Evolutionary conservation across 1,284 basidiomycete genomes (phyloP), one percentile per base, ranked within the genome.

Genomic region (Inonotus obliquus): DNA sequence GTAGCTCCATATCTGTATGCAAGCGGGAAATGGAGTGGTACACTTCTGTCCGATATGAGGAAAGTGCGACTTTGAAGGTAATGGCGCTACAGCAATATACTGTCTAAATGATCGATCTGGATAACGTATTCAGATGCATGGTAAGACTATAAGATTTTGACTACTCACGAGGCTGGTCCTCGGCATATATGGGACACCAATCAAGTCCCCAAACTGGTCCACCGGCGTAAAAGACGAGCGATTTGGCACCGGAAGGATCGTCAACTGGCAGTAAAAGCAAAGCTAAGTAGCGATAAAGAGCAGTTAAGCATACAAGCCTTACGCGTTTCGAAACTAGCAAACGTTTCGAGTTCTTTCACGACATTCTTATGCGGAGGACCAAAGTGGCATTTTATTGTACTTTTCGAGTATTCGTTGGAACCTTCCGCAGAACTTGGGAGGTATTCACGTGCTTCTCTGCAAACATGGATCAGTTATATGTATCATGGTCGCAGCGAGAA

Each of bases 181-280:
- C 75, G 25, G 81, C 76, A 63, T 89, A 81, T 19, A 87, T 84
- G 1, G 94, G 94, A 71, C 92, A 94, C 94, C 94, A 97, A 68
- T 95, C 92, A 19, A 96, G 70, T 0, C 85, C 91, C 87, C 90
- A 94, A 14, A 92, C 89, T 0, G 91, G 89, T 2, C 87, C 88
- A 1, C 95, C 95, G 0, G 89, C 87, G 65, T 88, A 90, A 73
- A 96, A 87, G 0, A 93, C 76, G 65, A 88, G 81, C 0, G 85
- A 78, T 32, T 79, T 75, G 63, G 80, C 82, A 41, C 77, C 80
- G 2, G 79, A 72, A 51, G 82, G 75, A 61, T 79, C 71, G 19
- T 73, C 67, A 13, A 70, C 77, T 79, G 59, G 11, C 7, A 39
- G n/a, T 14, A 29, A 23, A 39, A 21, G 39, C 11, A 32, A 39